Evolutionary conservation across 441 rosid genomes (phyloP).

Genomic region (California macrophylla): DNA sequence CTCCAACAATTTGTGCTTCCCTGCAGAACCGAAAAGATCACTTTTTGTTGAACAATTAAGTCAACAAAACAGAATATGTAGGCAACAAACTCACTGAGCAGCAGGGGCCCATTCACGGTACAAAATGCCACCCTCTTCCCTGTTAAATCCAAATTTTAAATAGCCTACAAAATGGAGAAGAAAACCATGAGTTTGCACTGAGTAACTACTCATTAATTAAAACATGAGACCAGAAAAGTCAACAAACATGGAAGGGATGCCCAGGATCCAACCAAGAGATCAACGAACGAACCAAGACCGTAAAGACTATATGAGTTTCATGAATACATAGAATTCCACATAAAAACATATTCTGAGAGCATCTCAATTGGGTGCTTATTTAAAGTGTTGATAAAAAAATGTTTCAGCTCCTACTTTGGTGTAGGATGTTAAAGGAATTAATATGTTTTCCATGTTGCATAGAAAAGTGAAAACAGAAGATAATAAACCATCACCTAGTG

Average conservation of each 20-base stretch:
- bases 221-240: background rate
- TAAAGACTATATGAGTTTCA: background rate
- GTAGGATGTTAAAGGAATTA: background rate
- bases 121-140: slow-evolving; percentile 52
- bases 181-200: background rate
- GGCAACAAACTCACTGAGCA: slow-evolving; percentile 47
- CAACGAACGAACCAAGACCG: background rate
- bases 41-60: slow-evolving; percentile 19
- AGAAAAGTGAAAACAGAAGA: background rate
- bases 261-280: slow-evolving; percentile 10
- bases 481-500: slow-evolving; percentile 40
- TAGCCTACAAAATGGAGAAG: slow-evolving; percentile 41
- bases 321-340: background rate
- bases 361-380: background rate
- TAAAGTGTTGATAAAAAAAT: slow-evolving; percentile 4
- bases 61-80: background rate
- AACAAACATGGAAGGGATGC: slow-evolving; percentile 5
- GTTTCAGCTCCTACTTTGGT: background rate
- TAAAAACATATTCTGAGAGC: background rate
- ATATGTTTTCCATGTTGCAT: background rate
- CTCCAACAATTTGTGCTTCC: slow-evolving; percentile 75
- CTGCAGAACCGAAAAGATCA: slow-evolving; percentile 26
- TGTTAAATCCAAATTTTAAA: slow-evolving; percentile 58
- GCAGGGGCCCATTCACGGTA: slow-evolving; percentile 89
- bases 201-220: background rate